Conservation (phyloP, 2,329 filamentous ascomycete genomes). For the Lachnum nothofagi region DNA sequence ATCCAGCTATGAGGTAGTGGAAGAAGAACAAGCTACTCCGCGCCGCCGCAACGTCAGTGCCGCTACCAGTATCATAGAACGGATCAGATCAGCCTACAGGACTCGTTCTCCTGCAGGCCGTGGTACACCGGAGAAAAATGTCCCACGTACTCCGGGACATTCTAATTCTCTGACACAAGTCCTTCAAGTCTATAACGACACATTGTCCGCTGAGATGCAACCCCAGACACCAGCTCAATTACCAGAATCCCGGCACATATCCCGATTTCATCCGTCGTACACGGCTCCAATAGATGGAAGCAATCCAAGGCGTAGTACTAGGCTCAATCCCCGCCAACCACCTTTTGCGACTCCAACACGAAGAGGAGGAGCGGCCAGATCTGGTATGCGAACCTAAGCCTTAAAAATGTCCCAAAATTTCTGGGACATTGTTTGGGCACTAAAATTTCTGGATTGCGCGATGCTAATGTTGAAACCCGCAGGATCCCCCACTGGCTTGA, state of each 20-base stretch:
- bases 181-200: conserved; percentile 45
- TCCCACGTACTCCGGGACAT: conserved; percentile 1
- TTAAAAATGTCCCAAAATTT: conserved; percentile 28
- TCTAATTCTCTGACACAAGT: conserved; percentile 23
- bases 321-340: neutral
- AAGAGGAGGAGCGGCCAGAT: no score
- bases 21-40: neutral
- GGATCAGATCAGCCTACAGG: conserved; percentile 15
- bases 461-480: no score
- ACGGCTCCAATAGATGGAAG: conserved; percentile 36
- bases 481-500: conserved; percentile 38
- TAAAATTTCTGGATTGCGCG: no score
- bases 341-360: conserved; percentile 8
- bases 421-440: no score
- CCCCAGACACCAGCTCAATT: conserved; percentile 48
- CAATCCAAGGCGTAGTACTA: neutral
- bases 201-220: conserved; percentile 39
- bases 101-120: conserved; percentile 17
- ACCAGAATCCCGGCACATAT: conserved; percentile 45
- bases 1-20: neutral
- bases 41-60: conserved; percentile 2
- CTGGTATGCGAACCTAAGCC: no score
- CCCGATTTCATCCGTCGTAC: conserved; percentile 39
- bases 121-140: conserved; percentile 1
- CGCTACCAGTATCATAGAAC: conserved; percentile 7